Evolutionary conservation across 2,329 filamentous ascomycete species (phyloP).

Genomic region (Venturia asperata): DNA sequence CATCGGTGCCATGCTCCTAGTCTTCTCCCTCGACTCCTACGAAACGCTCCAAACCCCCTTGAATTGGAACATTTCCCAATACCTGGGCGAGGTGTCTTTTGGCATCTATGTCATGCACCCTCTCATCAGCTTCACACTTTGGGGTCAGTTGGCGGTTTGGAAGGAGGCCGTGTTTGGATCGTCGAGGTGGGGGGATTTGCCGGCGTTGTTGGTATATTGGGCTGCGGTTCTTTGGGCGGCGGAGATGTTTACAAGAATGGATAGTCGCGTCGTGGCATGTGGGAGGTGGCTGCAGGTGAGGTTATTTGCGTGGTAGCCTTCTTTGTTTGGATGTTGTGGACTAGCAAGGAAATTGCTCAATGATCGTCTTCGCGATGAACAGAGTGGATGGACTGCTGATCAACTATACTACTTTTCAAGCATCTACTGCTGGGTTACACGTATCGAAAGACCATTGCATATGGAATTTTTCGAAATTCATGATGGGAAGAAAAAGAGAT

Average conservation of each 20-base stretch:
- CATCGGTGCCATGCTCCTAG: slow-evolving; percentile 4
- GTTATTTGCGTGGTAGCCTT: not conserved
- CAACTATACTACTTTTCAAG: no score
- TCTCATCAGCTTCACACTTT: not conserved
- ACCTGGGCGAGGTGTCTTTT: slow-evolving; percentile 3
- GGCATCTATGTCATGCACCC: slow-evolving; percentile 6
- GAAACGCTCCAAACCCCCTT: not conserved
- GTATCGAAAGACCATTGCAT: no score
- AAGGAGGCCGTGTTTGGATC: not conserved
- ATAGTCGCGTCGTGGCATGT: not conserved
- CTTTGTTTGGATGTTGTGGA: no score
- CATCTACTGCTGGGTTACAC: no score
- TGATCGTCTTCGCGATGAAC: no score
- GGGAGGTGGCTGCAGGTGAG: slow-evolving; percentile 1
- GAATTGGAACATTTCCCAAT: not conserved
- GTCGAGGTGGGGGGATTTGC: no score
- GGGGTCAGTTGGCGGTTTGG: not conserved
- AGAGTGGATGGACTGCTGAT: no score
- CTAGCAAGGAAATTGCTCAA: no score
- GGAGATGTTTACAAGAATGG: not conserved
- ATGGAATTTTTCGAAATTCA: no score
- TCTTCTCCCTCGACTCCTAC: not conserved
- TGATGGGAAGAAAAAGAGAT: no score
- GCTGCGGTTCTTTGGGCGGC: not conserved
- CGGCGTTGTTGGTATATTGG: not conserved